A percentile compares a stretch with the other conserved stretches of the same genome.
phyloP scores from a whole-genome alignment of 2,329 filamentous ascomycete species.

The Lachnellula arida region DNA sequence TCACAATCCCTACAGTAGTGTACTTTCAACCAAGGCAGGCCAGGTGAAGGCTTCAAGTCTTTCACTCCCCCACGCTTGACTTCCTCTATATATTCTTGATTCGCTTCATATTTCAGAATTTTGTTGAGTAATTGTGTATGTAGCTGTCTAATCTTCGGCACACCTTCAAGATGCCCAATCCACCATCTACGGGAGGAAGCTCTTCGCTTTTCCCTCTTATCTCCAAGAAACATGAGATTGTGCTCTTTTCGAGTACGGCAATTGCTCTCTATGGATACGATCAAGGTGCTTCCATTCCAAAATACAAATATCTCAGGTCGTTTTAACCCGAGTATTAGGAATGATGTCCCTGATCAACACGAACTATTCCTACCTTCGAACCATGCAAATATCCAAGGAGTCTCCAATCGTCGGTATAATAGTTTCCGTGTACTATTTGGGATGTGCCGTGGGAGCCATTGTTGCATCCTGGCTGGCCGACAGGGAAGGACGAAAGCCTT shows the following conservation, averaged over 20 bases:
- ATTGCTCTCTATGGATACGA: slow-evolving; percentile 75
- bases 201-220: slow-evolving; percentile 24
- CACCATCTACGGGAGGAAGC: slow-evolving; percentile 22
- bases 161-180: slow-evolving; percentile 29
- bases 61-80: no score
- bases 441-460: slow-evolving; percentile 53
- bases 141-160: no score
- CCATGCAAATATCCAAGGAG: slow-evolving; percentile 49
- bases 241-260: slow-evolving; percentile 37
- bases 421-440: slow-evolving; percentile 58
- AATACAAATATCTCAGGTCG: background rate
- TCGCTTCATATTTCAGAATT: background rate
- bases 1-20: background rate
- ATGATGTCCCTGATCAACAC: slow-evolving; percentile 75
- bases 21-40: background rate
- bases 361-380: slow-evolving; percentile 45
- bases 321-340: slow-evolving; percentile 10
- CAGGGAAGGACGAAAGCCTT: slow-evolving; percentile 47
- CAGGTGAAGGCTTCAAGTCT: background rate
- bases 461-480: slow-evolving; percentile 53
- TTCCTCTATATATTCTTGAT: no score
- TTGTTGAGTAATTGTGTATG: no score
- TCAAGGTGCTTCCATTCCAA: slow-evolving; percentile 48
- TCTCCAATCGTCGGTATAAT: slow-evolving; percentile 53
- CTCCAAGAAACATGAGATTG: slow-evolving; percentile 34